phyloP scores from a whole-genome alignment of 1,139 yeast genomes.

The Debaryomyces sp. region DNA sequence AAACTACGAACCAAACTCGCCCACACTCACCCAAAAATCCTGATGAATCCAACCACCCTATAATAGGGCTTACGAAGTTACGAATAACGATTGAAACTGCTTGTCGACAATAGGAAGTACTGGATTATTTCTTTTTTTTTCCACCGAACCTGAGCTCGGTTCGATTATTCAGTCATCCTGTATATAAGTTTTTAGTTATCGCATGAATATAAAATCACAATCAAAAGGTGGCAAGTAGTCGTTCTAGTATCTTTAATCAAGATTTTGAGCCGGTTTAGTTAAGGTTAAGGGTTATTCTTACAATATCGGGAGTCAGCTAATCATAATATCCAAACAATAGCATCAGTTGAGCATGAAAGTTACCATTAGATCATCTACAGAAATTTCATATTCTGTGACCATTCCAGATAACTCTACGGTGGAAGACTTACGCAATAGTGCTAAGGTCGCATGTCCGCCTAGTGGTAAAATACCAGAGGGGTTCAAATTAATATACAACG shows the following conservation, averaged over 20 bases:
- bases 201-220: constrained; percentile 7
- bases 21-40: not conserved
- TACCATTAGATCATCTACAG: constrained; percentile 47
- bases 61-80: constrained; percentile 1
- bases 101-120: constrained; percentile 1
- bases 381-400: constrained; percentile 42
- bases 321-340: not conserved
- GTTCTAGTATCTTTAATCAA: not conserved
- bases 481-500: constrained; percentile 54
- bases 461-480: constrained; percentile 36
- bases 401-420: constrained; percentile 55
- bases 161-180: not conserved
- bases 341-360: constrained; percentile 33
- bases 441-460: constrained; percentile 44
- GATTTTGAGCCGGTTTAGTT: not conserved
- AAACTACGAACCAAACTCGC: not conserved
- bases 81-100: not conserved
- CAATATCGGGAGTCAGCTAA: not conserved
- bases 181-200: constrained; percentile 2
- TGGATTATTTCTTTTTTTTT: constrained; percentile 3
- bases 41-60: not conserved
- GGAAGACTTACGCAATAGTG: constrained; percentile 48
- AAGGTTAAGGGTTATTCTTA: not conserved
- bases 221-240: constrained; percentile 4
- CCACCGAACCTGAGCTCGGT: not conserved